phyloP scores from a whole-genome alignment of 1,139 yeast species.

The Suhomyces choctaworum region DNA sequence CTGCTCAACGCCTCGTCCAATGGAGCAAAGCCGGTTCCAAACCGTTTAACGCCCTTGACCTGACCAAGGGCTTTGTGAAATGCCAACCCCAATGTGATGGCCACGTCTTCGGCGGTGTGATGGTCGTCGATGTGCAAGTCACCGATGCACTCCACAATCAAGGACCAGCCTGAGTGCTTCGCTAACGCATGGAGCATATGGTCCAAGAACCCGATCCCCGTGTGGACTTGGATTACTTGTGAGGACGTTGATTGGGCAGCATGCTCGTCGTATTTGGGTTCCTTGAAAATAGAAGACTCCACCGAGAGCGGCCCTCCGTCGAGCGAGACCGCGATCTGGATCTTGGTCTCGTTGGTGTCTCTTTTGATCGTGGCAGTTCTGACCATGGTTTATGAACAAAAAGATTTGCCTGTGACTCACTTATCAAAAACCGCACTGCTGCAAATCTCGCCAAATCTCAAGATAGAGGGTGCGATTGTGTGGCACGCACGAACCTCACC shows the following conservation, averaged over 20 bases:
- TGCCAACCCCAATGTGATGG: constrained; percentile 86
- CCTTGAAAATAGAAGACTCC: constrained; percentile 52
- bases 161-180: constrained; percentile 95
- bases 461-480: not conserved
- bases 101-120: constrained; percentile 95
- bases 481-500: not conserved
- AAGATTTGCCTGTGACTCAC: no score
- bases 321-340: constrained; percentile 78
- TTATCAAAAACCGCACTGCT: not conserved
- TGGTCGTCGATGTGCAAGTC: constrained; percentile 96
- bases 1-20: constrained; percentile 92
- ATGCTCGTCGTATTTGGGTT: constrained; percentile 40
- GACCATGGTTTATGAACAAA: no score
- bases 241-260: constrained; percentile 62
- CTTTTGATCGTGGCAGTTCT: constrained; percentile 59
- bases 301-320: constrained; percentile 79
- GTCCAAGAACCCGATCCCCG: constrained; percentile 94
- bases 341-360: constrained; percentile 89
- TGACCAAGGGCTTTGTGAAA: constrained; percentile 89
- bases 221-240: constrained; percentile 76
- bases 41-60: constrained; percentile 86
- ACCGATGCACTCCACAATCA: constrained; percentile 85
- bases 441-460: constrained; percentile 1
- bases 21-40: constrained; percentile 95
- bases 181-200: constrained; percentile 98